Evolutionary conservation across 805 yeast genomes (phyloP), one percentile per base, ranked within the genome.

Genomic region (Brettanomyces anomalus): DNA sequence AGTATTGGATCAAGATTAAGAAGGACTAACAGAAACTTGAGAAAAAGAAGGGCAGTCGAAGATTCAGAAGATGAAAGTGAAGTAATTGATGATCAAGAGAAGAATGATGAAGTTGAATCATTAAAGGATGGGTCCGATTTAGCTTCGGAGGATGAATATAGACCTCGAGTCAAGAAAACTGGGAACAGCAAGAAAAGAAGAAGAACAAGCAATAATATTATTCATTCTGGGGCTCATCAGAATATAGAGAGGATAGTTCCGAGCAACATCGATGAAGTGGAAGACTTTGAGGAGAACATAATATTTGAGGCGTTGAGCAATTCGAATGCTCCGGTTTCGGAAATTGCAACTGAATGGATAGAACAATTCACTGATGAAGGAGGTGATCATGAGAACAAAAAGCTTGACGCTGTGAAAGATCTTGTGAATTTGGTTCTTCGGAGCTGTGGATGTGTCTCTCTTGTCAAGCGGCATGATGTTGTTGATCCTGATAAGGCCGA

Each of bases 401-500:
- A 40, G 5, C 65, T 67, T 43, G 56, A 56, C 13, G 79, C 88
- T 2, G 60, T 85, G 41, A 73, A 77, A 36, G 76, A 75, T 32
- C 61, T 88, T 40, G 62, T 88, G 36, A 88, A 89, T 58, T 67
- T 87, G 40, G 51, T 85, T 1, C 62, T 89, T 34, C 68, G 88
- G 45, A 67, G 79, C 39, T 77, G 85, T 56, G 96, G 96, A 0
- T 81, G 88, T 40, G 68, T 76, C 17, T 68, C 77, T 2, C 74
- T 73, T 20, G 74, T 85, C 8, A 80, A 79, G 46, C 75, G 77
- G 21, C 95, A 89, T 58, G 96, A 88, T 57, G 79, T 86, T 40
- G 68, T 54, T 4, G 58, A 55, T 44, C 42, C 57, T 2, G 67
- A 62, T 38, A 75, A 85, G 6, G 84, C 93, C 0, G 66, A 73